Evolutionary conservation across 495 filamentous ascomycete species (phyloP).

Genomic region (Annulohypoxylon maeteangense): DNA sequence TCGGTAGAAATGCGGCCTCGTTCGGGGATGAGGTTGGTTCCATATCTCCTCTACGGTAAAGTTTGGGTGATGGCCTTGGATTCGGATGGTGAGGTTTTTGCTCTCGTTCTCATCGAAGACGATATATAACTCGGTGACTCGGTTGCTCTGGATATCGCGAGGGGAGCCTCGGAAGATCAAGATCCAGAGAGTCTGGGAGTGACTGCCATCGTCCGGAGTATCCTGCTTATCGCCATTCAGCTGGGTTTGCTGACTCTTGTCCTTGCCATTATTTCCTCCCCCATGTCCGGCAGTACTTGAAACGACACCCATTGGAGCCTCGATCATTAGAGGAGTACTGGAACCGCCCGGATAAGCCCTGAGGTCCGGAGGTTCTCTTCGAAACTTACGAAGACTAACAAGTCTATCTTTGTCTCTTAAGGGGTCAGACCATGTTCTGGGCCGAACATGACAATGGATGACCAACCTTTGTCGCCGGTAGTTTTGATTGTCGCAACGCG

Average conservation of each 20-base stretch:
- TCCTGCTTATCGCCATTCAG: conserved; percentile 4
- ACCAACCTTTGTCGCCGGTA: conserved; percentile 36
- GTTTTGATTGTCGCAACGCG: conserved; percentile 35
- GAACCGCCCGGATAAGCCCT: conserved; percentile 19
- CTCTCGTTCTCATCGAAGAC: conserved; percentile 47
- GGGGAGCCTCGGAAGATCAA: conserved; percentile 45
- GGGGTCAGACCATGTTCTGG: conserved; percentile 35
- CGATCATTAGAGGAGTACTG: conserved; percentile 32
- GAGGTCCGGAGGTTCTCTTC: conserved; percentile 20
- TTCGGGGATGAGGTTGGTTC: conserved; percentile 45
- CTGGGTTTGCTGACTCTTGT: conserved; percentile 25
- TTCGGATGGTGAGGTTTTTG: conserved; percentile 47
- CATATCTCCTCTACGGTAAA: conserved; percentile 43
- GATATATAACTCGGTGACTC: conserved; percentile 46
- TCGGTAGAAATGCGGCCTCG: conserved; percentile 45
- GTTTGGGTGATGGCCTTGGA: conserved; percentile 43
- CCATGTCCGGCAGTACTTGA: conserved; percentile 39
- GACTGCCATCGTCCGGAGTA: conserved; percentile 17
- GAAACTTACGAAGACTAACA: conserved; percentile 23
- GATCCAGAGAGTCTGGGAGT: conserved; percentile 43
- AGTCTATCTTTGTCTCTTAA: conserved; percentile 37
- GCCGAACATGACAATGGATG: conserved; percentile 32
- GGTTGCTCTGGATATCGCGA: conserved; percentile 46
- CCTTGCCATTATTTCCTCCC: conserved; percentile 32
- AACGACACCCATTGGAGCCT: conserved; percentile 40